Conservation (phyloP, 2,329 filamentous ascomycete species). For the Pseudogymnoascus sp. region DNA sequence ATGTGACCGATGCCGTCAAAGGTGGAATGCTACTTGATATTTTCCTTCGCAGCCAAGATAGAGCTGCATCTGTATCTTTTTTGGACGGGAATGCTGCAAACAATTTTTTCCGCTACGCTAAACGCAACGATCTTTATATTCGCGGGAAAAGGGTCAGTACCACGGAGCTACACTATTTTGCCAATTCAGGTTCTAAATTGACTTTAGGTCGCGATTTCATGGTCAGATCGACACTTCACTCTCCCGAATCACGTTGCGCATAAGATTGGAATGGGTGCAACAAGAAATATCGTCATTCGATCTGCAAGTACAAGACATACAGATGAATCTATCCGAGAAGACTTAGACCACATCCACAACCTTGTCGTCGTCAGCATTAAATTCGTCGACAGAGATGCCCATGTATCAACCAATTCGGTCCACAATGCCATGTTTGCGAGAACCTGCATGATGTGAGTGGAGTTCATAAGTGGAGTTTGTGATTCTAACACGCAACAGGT, state of each 20-base stretch:
- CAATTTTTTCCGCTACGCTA: slow-evolving; percentile 56
- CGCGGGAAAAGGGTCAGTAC: slow-evolving; percentile 54
- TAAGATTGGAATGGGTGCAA: slow-evolving; percentile 58
- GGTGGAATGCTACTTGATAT: slow-evolving; percentile 66
- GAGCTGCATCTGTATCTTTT: slow-evolving; percentile 60
- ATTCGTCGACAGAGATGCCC: slow-evolving; percentile 50
- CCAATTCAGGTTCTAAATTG: neutral
- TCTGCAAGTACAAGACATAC: slow-evolving; percentile 50
- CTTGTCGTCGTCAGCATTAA: slow-evolving; percentile 59
- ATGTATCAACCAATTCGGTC: slow-evolving; percentile 69
- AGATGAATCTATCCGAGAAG: slow-evolving; percentile 55
- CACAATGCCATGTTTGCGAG: slow-evolving; percentile 66
- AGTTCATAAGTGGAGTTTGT: slow-evolving; percentile 13
- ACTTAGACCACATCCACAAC: slow-evolving; percentile 77
- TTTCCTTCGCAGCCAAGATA: slow-evolving; percentile 50
- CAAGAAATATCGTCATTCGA: slow-evolving; percentile 64
- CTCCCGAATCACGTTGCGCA: slow-evolving; percentile 53
- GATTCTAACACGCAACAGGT: slow-evolving; percentile 20
- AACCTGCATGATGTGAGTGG: slow-evolving; percentile 62
- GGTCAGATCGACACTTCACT: slow-evolving; percentile 63
- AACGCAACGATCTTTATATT: slow-evolving; percentile 59
- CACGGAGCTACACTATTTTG: neutral
- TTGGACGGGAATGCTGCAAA: slow-evolving; percentile 52
- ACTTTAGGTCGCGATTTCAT: slow-evolving; percentile 54
- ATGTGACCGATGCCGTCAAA: slow-evolving; percentile 56